A percentile compares a stretch with the other conserved stretches of the same genome.
These are phyloP conservation scores for Zoysia matrella DNA, from an alignment of 202 grass and related monocot genomes.

Conservation along the genomic window DNA sequence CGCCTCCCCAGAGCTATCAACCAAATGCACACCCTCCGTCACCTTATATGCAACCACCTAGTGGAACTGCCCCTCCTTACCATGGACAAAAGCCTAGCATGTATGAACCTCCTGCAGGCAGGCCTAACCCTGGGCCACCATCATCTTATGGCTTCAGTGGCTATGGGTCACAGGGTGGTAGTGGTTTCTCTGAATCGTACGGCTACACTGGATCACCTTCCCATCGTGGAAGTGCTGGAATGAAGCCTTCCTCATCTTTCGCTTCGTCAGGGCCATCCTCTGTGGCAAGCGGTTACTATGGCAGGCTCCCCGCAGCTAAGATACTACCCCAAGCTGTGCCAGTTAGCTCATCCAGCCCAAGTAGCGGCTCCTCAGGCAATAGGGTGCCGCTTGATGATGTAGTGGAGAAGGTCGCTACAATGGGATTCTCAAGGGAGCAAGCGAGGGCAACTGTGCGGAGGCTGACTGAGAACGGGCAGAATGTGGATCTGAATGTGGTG, in stretches of 20 bases:
- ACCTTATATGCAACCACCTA: slow-evolving; percentile 54
- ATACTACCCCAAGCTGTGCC: slow-evolving; percentile 75
- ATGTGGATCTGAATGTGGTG: slow-evolving; percentile 90
- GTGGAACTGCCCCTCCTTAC: slow-evolving; percentile 63
- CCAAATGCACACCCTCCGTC: slow-evolving; percentile 47
- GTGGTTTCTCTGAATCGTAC: slow-evolving; percentile 67
- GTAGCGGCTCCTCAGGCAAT: slow-evolving; percentile 52
- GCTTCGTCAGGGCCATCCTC: slow-evolving; percentile 42
- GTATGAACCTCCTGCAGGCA: slow-evolving; percentile 61
- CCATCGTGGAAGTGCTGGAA: slow-evolving; percentile 55
- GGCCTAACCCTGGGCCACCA: slow-evolving; percentile 53
- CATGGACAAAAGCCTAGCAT: slow-evolving; percentile 65
- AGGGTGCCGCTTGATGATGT: slow-evolving; percentile 36
- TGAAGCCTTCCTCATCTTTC: slow-evolving; percentile 57
- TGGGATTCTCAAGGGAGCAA: slow-evolving; percentile 97
- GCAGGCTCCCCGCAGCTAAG: slow-evolving; percentile 72
- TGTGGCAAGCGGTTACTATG: slow-evolving; percentile 50
- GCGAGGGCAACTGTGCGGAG: slow-evolving; percentile 91
- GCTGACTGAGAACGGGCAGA: slow-evolving; percentile 88
- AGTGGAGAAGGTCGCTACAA: slow-evolving; percentile 52
- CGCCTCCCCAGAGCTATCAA: slow-evolving; percentile 60
- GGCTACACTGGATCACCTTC: slow-evolving; percentile 74
- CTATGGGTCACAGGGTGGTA: slow-evolving; percentile 63
- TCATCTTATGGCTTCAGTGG: slow-evolving; percentile 57
- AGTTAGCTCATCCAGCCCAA: slow-evolving; percentile 45